phyloP scores from a whole-genome alignment of 1,284 basidiomycete genomes.

The Pyrrhoderma lamaoense region DNA sequence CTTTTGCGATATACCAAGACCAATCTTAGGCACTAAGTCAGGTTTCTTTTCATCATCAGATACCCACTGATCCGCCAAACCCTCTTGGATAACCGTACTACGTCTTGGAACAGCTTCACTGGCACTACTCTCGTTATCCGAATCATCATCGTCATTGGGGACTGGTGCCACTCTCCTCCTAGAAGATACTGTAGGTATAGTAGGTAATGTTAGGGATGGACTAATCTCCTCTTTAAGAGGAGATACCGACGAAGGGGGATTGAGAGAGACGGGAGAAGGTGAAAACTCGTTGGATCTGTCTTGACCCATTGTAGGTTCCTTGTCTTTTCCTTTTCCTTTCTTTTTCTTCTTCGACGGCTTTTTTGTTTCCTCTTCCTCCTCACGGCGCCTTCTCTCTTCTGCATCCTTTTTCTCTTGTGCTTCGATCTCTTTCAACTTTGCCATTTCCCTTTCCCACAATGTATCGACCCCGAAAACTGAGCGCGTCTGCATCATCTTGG shows the following conservation, averaged over 20 bases:
- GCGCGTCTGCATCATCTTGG: constrained; percentile 34
- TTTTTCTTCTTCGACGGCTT: constrained; percentile 33
- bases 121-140: constrained; percentile 46
- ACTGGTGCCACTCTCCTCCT: constrained; percentile 8
- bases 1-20: constrained; percentile 38
- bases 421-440: constrained; percentile 65
- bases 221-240: background rate
- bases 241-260: constrained; percentile 1
- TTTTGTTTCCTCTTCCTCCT: constrained; percentile 33
- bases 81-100: constrained; percentile 22
- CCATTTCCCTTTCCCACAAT: constrained; percentile 73
- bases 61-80: constrained; percentile 42
- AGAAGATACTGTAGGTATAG: constrained; percentile 13
- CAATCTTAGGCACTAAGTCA: constrained; percentile 31
- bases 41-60: constrained; percentile 55
- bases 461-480: constrained; percentile 82
- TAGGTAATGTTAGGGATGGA: constrained; percentile 13
- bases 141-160: constrained; percentile 24
- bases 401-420: constrained; percentile 48
- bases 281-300: constrained; percentile 5
- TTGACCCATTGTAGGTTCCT: background rate
- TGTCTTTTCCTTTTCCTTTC: constrained; percentile 35
- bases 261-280: constrained; percentile 10
- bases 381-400: constrained; percentile 38
- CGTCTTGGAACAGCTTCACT: constrained; percentile 28